phyloP scores from a whole-genome alignment of 768 basidiomycete genomes.

The Sistotremastrum suecicum region DNA sequence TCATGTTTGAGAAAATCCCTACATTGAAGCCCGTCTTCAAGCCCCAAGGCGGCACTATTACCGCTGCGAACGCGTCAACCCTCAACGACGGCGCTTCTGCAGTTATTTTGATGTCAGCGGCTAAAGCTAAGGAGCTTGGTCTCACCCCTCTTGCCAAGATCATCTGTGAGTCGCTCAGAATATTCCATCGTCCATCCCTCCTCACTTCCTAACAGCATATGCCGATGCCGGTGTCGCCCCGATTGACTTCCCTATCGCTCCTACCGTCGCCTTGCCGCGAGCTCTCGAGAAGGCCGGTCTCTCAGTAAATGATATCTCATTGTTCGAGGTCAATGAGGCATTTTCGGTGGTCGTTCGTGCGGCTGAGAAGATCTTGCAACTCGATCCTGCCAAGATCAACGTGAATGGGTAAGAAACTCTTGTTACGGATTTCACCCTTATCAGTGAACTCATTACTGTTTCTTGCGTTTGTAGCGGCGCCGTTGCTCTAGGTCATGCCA shows the following conservation, averaged over 20 bases:
- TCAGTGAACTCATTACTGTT: constrained; percentile 7
- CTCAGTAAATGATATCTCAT: constrained; percentile 66
- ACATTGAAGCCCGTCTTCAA: constrained; percentile 82
- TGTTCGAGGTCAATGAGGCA: constrained; percentile 96
- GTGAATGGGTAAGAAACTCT: constrained; percentile 52
- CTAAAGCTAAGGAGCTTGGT: constrained; percentile 83
- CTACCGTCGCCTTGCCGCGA: constrained; percentile 78
- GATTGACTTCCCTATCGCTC: constrained; percentile 93
- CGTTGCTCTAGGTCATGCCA: constrained; percentile 90
- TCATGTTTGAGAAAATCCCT: constrained; percentile 90
- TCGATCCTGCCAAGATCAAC: constrained; percentile 85
- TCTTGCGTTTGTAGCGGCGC: constrained; percentile 54
- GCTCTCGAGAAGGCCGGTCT: constrained; percentile 83
- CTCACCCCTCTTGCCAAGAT: constrained; percentile 89
- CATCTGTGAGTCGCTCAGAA: constrained; percentile 49
- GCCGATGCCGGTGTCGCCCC: constrained; percentile 96
- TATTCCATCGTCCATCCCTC: neutral
- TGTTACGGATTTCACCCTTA: constrained; percentile 3
- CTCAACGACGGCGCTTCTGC: constrained; percentile 96
- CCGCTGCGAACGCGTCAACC: constrained; percentile 91
- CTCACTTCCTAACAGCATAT: constrained; percentile 45
- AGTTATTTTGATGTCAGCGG: constrained; percentile 85
- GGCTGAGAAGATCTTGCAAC: constrained; percentile 72
- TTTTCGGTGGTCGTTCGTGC: constrained; percentile 91
- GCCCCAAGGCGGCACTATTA: constrained; percentile 74